Percentiles rank a stretch among this genome's conserved stretches.
phyloP scores from a whole-genome alignment of 2,329 filamentous ascomycete species.

The Cucurbitaria berberidis region DNA sequence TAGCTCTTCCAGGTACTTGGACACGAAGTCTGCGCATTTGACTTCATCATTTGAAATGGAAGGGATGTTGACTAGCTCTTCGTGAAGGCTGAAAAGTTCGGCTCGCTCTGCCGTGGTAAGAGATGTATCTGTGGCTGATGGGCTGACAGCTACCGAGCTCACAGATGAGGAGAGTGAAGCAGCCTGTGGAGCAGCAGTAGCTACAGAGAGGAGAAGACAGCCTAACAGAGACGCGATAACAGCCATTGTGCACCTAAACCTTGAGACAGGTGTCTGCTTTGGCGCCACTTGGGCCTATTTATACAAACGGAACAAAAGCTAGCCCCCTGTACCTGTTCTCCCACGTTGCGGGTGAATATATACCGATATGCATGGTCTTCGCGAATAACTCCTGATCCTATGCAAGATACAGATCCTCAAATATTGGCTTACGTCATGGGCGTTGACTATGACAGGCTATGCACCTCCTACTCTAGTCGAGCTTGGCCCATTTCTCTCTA shows the following conservation, averaged over 20 bases:
- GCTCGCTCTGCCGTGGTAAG: slow-evolving; percentile 25
- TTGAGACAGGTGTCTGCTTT: too few species aligned
- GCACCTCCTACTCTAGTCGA: too few species aligned
- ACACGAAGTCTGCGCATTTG: slow-evolving; percentile 70
- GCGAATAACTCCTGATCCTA: too few species aligned
- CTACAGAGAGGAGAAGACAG: background rate
- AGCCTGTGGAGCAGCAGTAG: slow-evolving; percentile 12
- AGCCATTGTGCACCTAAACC: background rate
- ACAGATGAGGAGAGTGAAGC: slow-evolving; percentile 4
- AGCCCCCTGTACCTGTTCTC: background rate
- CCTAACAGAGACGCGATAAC: background rate
- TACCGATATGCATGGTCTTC: background rate
- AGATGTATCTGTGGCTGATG: background rate
- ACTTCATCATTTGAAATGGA: slow-evolving; percentile 64
- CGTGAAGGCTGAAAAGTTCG: slow-evolving; percentile 31
- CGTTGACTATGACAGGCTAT: too few species aligned
- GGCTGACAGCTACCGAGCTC: slow-evolving; percentile 4
- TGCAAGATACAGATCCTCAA: too few species aligned
- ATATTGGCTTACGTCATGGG: too few species aligned
- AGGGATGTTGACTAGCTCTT: slow-evolving; percentile 34
- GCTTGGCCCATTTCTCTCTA: too few species aligned
- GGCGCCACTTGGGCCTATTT: too few species aligned
- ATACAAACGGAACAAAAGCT: background rate
- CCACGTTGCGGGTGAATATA: background rate
- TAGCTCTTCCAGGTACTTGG: slow-evolving; percentile 65